Percentiles rank a stretch among this genome's conserved stretches.
Conservation (phyloP, 306 rosid species). For the Acacia melanoxylon region DNA sequence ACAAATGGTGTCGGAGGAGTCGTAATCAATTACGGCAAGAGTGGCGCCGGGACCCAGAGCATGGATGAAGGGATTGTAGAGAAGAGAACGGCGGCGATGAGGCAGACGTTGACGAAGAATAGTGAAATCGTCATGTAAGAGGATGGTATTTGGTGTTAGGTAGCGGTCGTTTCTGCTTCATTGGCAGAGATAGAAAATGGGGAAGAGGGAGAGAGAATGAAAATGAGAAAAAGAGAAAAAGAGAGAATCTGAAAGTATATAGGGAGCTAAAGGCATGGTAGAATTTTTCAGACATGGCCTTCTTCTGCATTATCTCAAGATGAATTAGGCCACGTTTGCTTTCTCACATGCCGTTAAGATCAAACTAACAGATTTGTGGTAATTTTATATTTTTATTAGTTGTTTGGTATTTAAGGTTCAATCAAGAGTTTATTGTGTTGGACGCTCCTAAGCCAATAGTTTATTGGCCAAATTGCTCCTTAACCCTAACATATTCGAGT, state of each 20-base stretch:
- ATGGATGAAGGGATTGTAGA: constrained; percentile 12
- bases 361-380: too few species aligned
- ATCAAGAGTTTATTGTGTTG: too few species aligned
- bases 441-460: too few species aligned
- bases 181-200: constrained; percentile 38
- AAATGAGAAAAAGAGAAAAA: too few species aligned
- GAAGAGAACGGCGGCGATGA: constrained; percentile 11
- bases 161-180: constrained; percentile 50
- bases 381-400: too few species aligned
- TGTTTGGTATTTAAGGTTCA: too few species aligned
- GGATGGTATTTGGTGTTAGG: constrained; percentile 28
- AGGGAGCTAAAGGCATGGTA: not conserved
- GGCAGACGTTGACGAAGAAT: constrained; percentile 21
- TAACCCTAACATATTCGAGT: not conserved
- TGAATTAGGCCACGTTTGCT: not conserved
- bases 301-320: not conserved
- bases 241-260: not conserved
- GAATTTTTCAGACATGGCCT: constrained; percentile 12
- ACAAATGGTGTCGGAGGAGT: constrained; percentile 53
- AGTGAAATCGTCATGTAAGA: constrained; percentile 61
- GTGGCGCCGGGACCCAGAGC: constrained; percentile 83
- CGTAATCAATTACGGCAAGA: constrained; percentile 53
- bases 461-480: too few species aligned
- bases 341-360: not conserved
- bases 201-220: constrained; percentile 13